Conservation (phyloP, 768 basidiomycete genomes). For the Russula olivacea region DNA sequence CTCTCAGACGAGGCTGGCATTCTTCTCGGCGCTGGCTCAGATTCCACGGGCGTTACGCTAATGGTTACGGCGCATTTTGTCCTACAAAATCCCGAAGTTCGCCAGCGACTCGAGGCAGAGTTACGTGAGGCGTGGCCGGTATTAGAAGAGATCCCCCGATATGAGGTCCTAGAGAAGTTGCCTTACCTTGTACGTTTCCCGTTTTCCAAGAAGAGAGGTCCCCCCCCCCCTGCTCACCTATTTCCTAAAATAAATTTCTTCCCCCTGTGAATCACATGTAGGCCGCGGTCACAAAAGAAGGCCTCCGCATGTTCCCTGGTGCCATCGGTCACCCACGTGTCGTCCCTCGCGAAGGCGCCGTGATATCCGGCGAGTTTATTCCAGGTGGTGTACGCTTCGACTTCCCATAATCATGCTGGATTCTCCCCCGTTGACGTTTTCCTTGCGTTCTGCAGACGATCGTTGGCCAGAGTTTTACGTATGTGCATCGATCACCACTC, state of each 20-base stretch:
- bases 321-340: constrained; percentile 38
- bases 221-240: neutral
- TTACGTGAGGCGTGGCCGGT: constrained; percentile 40
- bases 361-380: constrained; percentile 34
- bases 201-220: neutral
- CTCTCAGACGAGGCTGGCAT: constrained; percentile 28
- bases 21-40: constrained; percentile 39
- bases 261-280: constrained; percentile 19
- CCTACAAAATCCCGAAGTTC: constrained; percentile 31
- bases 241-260: neutral
- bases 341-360: constrained; percentile 33
- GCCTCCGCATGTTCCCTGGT: constrained; percentile 39
- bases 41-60: constrained; percentile 40
- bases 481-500: constrained; percentile 35
- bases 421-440: neutral
- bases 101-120: constrained; percentile 31
- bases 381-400: constrained; percentile 36
- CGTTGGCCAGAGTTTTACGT: constrained; percentile 38
- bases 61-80: constrained; percentile 36
- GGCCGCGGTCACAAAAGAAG: constrained; percentile 46
- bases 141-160: constrained; percentile 29
- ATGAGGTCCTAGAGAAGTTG: constrained; percentile 40
- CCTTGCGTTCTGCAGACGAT: constrained; percentile 32
- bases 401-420: neutral
- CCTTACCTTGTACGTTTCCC: constrained; percentile 41